Evolutionary conservation across 140 eudicot species (phyloP).

Genomic region (Erigeron philadelphicus): DNA sequence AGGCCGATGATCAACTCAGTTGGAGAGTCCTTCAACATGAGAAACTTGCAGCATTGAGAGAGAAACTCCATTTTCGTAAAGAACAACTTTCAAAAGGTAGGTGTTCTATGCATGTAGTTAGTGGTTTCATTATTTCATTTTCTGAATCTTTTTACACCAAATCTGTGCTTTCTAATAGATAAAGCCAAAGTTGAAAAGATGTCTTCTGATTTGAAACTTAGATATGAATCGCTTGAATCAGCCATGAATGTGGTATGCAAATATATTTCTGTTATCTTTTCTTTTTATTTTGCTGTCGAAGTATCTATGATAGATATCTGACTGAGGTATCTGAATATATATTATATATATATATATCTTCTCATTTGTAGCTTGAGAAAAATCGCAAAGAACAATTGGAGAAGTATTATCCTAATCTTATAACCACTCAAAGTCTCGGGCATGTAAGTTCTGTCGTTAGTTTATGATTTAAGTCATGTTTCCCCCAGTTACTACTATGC

Average conservation of each 20-base stretch:
- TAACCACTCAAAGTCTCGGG: slow-evolving; percentile 82
- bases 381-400: slow-evolving; percentile 78
- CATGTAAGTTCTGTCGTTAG: slow-evolving; percentile 45
- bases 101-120: slow-evolving; percentile 9
- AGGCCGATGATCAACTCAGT: slow-evolving; percentile 92
- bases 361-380: slow-evolving; percentile 62
- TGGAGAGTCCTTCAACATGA: slow-evolving; percentile 85
- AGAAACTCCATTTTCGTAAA: slow-evolving; percentile 71
- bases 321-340: neutral
- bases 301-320: neutral
- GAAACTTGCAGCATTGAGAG: slow-evolving; percentile 68
- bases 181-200: slow-evolving; percentile 70
- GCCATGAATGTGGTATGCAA: slow-evolving; percentile 62
- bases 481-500: neutral
- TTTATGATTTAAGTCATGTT: neutral
- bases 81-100: slow-evolving; percentile 71
- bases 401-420: slow-evolving; percentile 83
- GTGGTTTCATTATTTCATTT: neutral
- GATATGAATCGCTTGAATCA: slow-evolving; percentile 68
- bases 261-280: neutral
- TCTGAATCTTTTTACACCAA: slow-evolving; percentile 5
- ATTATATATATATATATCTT: neutral
- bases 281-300: neutral
- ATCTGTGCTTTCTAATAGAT: slow-evolving; percentile 38
- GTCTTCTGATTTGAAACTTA: slow-evolving; percentile 57